Percentiles rank a stretch among this genome's conserved stretches.
Evolutionary conservation across 1,139 yeast genomes (phyloP).

Genomic region (Wickerhamomyces sp.): DNA sequence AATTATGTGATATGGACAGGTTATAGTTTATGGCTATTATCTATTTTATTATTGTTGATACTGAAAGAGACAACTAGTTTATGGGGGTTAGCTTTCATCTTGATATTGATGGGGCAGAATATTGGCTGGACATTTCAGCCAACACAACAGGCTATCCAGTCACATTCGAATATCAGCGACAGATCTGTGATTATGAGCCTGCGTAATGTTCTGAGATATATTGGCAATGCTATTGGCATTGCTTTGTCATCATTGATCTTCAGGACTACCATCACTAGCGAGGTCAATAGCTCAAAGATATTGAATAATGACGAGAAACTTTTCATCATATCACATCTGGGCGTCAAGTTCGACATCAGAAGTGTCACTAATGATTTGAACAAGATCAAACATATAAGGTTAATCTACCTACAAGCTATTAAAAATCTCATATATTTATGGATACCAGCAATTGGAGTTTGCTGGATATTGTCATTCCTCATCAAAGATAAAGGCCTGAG

Average conservation of each 20-base stretch:
- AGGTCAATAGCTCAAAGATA: conserved; percentile 5
- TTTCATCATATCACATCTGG: conserved; percentile 8
- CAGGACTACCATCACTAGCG: conserved; percentile 33
- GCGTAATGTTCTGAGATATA: conserved; percentile 46
- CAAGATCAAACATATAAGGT: conserved; percentile 7
- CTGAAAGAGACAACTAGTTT: conserved; percentile 31
- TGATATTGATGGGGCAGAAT: conserved; percentile 45
- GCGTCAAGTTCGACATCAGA: conserved; percentile 9
- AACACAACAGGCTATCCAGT: conserved; percentile 51
- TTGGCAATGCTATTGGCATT: conserved; percentile 53
- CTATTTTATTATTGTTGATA: conserved; percentile 17
- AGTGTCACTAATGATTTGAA: conserved; percentile 6
- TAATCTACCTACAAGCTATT: conserved; percentile 13
- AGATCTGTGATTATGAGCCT: conserved; percentile 54
- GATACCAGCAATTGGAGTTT: conserved; percentile 14
- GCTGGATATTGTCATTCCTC: conserved; percentile 10
- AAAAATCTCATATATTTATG: conserved; percentile 14
- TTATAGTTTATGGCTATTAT: conserved; percentile 39
- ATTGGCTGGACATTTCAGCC: conserved; percentile 53
- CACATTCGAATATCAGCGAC: conserved; percentile 45
- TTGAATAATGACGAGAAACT: not conserved
- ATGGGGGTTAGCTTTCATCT: conserved; percentile 34
- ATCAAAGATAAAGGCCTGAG: conserved; percentile 14
- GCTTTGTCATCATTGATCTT: conserved; percentile 39
- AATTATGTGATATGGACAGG: conserved; percentile 40